Conservation (phyloP, 2,329 filamentous ascomycete genomes). For the Nemania serpens region DNA sequence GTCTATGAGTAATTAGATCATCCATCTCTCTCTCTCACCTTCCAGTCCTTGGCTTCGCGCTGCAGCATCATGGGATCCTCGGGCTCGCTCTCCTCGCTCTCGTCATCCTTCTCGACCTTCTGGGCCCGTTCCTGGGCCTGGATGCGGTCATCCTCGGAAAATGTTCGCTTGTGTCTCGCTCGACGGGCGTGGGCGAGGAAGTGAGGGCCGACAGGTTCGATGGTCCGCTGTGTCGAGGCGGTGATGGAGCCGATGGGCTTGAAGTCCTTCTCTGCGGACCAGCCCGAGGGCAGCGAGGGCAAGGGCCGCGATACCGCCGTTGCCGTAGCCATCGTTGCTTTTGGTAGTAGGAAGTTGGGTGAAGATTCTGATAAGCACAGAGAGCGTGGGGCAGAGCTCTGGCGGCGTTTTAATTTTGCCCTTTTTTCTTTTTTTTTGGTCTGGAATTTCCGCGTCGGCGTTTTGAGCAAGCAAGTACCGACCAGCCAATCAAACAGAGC, state of each 20-base stretch:
- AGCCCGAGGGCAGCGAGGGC: slow-evolving; percentile 77
- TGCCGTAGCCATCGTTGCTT: slow-evolving; percentile 65
- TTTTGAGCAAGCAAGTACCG: slow-evolving; percentile 6
- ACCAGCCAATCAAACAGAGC: slow-evolving; percentile 2
- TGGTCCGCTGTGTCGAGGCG: slow-evolving; percentile 77
- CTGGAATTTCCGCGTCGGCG: slow-evolving; percentile 4
- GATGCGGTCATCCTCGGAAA: slow-evolving; percentile 97
- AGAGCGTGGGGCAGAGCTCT: slow-evolving; percentile 13
- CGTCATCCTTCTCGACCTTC: slow-evolving; percentile 91
- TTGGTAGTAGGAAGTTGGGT: slow-evolving; percentile 9
- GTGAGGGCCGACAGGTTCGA: slow-evolving; percentile 96
- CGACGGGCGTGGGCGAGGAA: slow-evolving; percentile 97
- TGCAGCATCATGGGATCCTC: slow-evolving; percentile 93
- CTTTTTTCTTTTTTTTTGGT: slow-evolving; percentile 3
- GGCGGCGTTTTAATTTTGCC: neutral
- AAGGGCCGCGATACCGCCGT: slow-evolving; percentile 67
- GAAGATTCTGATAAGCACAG: neutral
- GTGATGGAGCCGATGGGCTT: slow-evolving; percentile 80
- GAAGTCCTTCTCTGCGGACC: slow-evolving; percentile 90
- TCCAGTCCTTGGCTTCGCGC: slow-evolving; percentile 98
- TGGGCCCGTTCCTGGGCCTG: slow-evolving; percentile 93
- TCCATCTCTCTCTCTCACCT: too few species aligned
- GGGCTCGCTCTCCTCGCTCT: slow-evolving; percentile 87
- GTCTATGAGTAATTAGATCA: too few species aligned
- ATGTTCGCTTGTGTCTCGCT: slow-evolving; percentile 94